Base-by-base conservation (phyloP, 2,329 filamentous ascomycete species). In the Penicillium crustosum region DNA sequence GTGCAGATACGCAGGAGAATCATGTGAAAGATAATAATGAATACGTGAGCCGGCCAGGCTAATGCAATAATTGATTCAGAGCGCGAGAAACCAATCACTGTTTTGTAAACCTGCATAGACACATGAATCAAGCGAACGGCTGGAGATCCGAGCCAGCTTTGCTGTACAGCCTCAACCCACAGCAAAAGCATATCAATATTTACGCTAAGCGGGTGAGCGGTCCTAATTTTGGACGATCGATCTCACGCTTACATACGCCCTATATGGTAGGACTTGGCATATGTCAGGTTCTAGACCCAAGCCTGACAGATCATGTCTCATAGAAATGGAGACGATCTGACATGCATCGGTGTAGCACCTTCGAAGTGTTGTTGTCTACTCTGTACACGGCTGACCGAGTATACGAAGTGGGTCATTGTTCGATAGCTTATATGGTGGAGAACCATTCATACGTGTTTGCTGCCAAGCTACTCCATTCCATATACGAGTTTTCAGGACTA, bases 21-120 rank as follows among this genome's bases (percentile, higher is more conserved):
- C 50, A 44, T 54, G 29, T 44, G 19, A 35, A 55, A 55, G 44
- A 58, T 55, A 58, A 55, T 49, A 58, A 55, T 49, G 33, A 29
- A 49, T 29, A 44, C 19, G 21, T 8, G 38, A 54, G 31, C 31
- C 17, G 19, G 15, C 6, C 31, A 49, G 38, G 29, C 49, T 33
- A n/a, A 53, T 53, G 33, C 33, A 39, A 39, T 36, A 13, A n/a
- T 39, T 38, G 25, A 39, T 33, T 48, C 15, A 6, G 7, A 29
- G 41, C 5, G 4, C 23, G 10, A 45, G 21, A 48, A 25, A 48
- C 33, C 41, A 53, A 53, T 47, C 13, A 53, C 31, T 23, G 51
- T 23, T 47, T 47, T 53, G 17, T 38, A 44, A 55, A 44, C 17
- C 25, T 41, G 44, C 51, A 49, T 55, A 38, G 25, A 36, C 4